A percentile compares a stretch with the other conserved stretches of the same genome.
These are phyloP conservation scores for Closterium sp. DNA, from an alignment of 139 green algal genomes.

Conservation along the genomic window DNA sequence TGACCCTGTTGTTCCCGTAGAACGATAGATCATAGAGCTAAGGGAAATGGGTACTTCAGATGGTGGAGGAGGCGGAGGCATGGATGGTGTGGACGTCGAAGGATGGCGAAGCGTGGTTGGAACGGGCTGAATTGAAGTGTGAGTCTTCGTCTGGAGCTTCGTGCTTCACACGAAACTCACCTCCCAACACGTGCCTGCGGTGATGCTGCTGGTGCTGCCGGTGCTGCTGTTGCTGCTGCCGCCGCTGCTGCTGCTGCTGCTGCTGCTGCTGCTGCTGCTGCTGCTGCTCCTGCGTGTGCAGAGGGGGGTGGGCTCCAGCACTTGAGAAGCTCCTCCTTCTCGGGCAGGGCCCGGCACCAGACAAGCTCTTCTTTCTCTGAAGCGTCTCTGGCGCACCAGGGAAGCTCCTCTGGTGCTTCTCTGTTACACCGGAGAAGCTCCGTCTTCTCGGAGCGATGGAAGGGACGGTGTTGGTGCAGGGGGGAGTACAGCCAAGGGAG, in stretches of 20 bases:
- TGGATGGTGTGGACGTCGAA: too few species aligned
- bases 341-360: not conserved
- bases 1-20: too few species aligned
- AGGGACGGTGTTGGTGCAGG: not conserved
- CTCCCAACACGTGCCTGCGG: constrained; percentile 10
- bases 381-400: not conserved
- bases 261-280: not conserved
- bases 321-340: not conserved
- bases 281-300: not conserved
- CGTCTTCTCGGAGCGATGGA: not conserved
- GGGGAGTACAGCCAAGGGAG: not conserved
- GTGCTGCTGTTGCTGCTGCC: not conserved
- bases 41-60: too few species aligned
- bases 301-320: not conserved
- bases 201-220: not conserved
- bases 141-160: too few species aligned
- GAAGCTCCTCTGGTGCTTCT: not conserved
- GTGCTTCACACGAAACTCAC: not conserved
- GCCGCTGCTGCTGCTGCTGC: not conserved
- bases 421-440: not conserved
- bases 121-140: not conserved
- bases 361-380: not conserved
- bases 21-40: too few species aligned
- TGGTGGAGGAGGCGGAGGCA: not conserved
- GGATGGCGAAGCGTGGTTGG: not conserved